Base-by-base conservation (phyloP, 805 yeast species). In the Komagataella populi region DNA sequence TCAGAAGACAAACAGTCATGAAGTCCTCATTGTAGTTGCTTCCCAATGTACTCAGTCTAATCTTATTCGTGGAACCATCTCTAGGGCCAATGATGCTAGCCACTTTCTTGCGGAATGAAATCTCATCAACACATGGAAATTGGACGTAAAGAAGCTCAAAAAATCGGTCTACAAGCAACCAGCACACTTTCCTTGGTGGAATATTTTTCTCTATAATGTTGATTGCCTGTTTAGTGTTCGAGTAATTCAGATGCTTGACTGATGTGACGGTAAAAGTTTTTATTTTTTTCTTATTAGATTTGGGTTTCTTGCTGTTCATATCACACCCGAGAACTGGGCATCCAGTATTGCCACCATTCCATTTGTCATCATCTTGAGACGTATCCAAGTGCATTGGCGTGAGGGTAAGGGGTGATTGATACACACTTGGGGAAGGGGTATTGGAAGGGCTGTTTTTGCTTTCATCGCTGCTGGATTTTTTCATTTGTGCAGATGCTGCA, bases 101-200 rank as follows among this genome's bases (percentile, higher is more conserved):
- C 16, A 80, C 61, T 49, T 73, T 72, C 17, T 56, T 56, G 50
- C 71, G 71, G 60, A 79, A 77, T 7, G 68, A 68, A 50, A 57
- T 66, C 60, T 83, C 87, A 62, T 83, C 88, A 39, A 83, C 64
- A 55, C 76, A 80, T 2, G 93, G 90, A 57, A 83, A 69, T 52
- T 76, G 81, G 12, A 85, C 75, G 60, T 84, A 84, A 4, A 83
- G 64, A 39, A 72, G 70, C 8, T 70, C 71, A 60, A 84, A 84
- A 55, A 77, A 84, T 55, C 81, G 67, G 53, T 81, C 78, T 24
- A 83, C 65, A 49, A 81, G 66, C 47, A 72, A 58, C 78, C 84
- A 77, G 6, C 82, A 70, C 1, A 78, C 71, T 52, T 70, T 71
- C 56, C 76, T 75, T 24, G 67, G 71, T 0, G 90, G 90, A 48